Conservation (phyloP, 2,329 filamentous ascomycete species). For the Bipolaris gigantea region DNA sequence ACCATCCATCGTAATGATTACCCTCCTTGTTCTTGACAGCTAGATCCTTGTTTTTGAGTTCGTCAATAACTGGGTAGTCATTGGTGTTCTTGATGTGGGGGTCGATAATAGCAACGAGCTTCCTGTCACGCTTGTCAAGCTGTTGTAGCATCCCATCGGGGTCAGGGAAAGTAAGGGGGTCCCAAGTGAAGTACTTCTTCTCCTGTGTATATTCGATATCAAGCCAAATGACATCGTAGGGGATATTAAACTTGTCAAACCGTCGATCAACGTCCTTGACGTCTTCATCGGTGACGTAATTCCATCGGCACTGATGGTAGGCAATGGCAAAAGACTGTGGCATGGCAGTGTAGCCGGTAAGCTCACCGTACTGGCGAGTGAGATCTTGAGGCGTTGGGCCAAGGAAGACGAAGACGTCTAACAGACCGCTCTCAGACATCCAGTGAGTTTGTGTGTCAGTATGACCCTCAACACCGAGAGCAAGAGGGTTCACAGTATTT, state of each 20-base stretch:
- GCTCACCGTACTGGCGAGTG: conserved; percentile 78
- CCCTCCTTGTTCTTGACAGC: conserved; percentile 89
- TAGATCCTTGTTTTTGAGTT: conserved; percentile 81
- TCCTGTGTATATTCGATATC: conserved; percentile 97
- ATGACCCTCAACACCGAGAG: conserved; percentile 68
- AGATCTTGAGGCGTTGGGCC: conserved; percentile 84
- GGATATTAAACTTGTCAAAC: conserved; percentile 93
- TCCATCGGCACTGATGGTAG: conserved; percentile 98
- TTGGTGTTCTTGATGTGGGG: conserved; percentile 95
- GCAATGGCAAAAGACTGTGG: conserved; percentile 90
- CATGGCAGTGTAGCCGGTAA: conserved; percentile 88
- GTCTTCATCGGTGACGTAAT: conserved; percentile 96
- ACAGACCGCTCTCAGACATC: conserved; percentile 87
- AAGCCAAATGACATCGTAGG: conserved; percentile 98
- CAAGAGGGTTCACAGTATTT: conserved; percentile 72
- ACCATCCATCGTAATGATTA: conserved; percentile 92
- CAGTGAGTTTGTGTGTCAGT: conserved; percentile 89
- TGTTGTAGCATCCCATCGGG: conserved; percentile 87
- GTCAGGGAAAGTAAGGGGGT: conserved; percentile 82
- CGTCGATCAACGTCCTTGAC: conserved; percentile 95
- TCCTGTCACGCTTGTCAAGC: conserved; percentile 80
- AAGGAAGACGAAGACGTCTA: conserved; percentile 94
- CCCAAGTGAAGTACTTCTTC: conserved; percentile 98
- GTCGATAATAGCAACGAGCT: conserved; percentile 93
- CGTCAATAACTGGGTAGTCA: conserved; percentile 73